Evolutionary conservation across 345 rosid genomes (phyloP).

Genomic region (Lumnitzera racemosa): DNA sequence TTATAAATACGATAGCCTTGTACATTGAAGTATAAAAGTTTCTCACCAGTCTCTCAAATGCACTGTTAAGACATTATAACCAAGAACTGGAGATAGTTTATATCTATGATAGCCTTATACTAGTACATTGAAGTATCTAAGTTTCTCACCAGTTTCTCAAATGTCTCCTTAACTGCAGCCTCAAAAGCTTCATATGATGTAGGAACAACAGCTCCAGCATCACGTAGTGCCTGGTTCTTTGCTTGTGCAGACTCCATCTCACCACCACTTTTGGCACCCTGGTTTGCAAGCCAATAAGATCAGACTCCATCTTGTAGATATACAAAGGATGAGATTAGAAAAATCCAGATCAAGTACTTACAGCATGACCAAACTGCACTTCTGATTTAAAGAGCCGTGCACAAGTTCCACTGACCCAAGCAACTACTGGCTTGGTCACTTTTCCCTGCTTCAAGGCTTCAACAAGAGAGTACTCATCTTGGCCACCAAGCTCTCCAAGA

Average conservation of each 20-base stretch:
- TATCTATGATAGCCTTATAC: no score
- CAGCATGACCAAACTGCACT: conserved; percentile 99
- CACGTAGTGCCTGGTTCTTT: conserved; percentile 89
- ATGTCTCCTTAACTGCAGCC: conserved; percentile 70
- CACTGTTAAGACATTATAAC: no score
- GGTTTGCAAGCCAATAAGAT: conserved; percentile 8
- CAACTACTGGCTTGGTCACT: conserved; percentile 90
- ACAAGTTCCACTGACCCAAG: conserved; percentile 99
- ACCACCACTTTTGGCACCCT: conserved; percentile 99
- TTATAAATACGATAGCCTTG: no score
- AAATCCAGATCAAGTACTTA: conserved; percentile 28
- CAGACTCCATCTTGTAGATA: background rate
- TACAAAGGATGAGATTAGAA: no score
- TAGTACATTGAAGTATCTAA: background rate
- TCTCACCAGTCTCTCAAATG: conserved; percentile 51
- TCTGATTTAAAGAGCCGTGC: conserved; percentile 94
- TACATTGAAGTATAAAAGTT: background rate
- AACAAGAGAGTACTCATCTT: conserved; percentile 91
- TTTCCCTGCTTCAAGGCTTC: conserved; percentile 95
- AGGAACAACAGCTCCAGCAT: conserved; percentile 91
- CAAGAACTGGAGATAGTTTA: no score
- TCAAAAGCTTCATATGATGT: conserved; percentile 86
- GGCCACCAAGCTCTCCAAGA: conserved; percentile 97
- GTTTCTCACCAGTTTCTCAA: conserved; percentile 60
- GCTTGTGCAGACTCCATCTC: conserved; percentile 99